phyloP scores from a whole-genome alignment of 305 asterid species.

The Fraxinus floribunda region DNA sequence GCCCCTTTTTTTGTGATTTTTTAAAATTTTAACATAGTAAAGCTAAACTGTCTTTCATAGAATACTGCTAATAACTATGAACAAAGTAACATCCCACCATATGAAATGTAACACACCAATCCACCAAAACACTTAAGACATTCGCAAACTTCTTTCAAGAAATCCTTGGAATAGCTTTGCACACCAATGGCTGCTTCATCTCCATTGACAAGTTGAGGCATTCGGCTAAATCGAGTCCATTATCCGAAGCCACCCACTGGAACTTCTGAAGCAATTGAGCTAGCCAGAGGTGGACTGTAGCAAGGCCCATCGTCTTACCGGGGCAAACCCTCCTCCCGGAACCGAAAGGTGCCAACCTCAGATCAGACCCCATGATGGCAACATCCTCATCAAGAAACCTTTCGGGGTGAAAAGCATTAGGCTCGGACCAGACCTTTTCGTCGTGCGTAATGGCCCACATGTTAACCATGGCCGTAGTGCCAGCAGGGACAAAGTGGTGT shows the following conservation, averaged over 20 bases:
- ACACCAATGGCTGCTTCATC: constrained; percentile 60
- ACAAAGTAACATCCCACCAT: constrained; percentile 21
- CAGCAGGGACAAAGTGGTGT: constrained; percentile 55
- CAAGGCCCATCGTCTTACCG: constrained; percentile 68
- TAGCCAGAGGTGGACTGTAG: constrained; percentile 74
- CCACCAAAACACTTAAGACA: neutral
- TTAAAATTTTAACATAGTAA: neutral
- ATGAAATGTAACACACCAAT: constrained; percentile 12
- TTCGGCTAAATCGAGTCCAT: constrained; percentile 56
- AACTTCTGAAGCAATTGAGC: constrained; percentile 64
- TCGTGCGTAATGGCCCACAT: constrained; percentile 86
- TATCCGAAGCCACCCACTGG: constrained; percentile 36
- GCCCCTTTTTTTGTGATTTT: neutral
- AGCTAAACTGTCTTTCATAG: neutral
- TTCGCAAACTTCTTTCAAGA: neutral
- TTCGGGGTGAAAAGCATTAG: constrained; percentile 49
- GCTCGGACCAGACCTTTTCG: constrained; percentile 54
- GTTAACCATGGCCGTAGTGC: constrained; percentile 90
- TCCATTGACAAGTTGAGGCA: constrained; percentile 70
- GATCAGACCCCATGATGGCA: constrained; percentile 66
- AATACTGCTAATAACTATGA: neutral
- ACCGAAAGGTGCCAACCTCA: constrained; percentile 73
- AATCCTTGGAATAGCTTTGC: constrained; percentile 63
- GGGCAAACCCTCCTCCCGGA: constrained; percentile 82
- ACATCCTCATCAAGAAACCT: constrained; percentile 64